Evolutionary conservation across 1,284 basidiomycete species (phyloP), one percentile per base, ranked within the genome.

Genomic region (Fistulina hepatica): DNA sequence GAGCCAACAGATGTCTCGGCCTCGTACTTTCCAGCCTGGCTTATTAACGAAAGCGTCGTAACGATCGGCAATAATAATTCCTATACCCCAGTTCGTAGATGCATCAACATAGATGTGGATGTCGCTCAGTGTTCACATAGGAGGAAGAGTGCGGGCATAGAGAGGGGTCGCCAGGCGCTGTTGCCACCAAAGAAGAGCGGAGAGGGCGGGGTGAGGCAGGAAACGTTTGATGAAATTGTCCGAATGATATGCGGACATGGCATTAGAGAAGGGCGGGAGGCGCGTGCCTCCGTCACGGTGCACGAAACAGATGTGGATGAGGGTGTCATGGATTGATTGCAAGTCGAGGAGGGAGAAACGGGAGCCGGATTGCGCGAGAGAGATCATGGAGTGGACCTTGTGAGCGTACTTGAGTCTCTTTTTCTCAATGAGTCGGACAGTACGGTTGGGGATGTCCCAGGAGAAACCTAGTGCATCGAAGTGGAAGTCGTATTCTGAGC

Each of bases 51-150:
- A 52, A 0, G 44, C 40, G 0, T 13, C 31, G 38, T 43, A 52
- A 0, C 24, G 6, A 2, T 34, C 20, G 2, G 40, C 38, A 13
- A 52, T 33, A 2, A 57, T 39, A 9, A 60, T 33, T 1, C 59
- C 58, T 2, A 61, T 52, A 5, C 59, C 57, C 48, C 50, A 60
- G 9, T 32, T 25, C 0, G 56, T 52, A 0, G 55, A 59, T 0
- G 58, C 49, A 33, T 56, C 48, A 0, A 47, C 46, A 22, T 21
- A 52, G n/a, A 52, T 45, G 1, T 34, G 28, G 1, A 48, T 22
- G 25, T 56, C 53, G 2, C 24, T 12, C 0, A 42, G 3, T 0
- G 36, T 23, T 1, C 37, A 44, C 0, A 43, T 26, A 0, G 44
- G 43, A 2, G 19, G 33, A 4, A 50, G 35, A 1, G 36, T 33